Percentiles rank a stretch among this genome's conserved stretches.
These are phyloP conservation scores for Peronospora belbahrii DNA, from an alignment of 352 stramenopile genomes.

Conservation along the genomic window DNA sequence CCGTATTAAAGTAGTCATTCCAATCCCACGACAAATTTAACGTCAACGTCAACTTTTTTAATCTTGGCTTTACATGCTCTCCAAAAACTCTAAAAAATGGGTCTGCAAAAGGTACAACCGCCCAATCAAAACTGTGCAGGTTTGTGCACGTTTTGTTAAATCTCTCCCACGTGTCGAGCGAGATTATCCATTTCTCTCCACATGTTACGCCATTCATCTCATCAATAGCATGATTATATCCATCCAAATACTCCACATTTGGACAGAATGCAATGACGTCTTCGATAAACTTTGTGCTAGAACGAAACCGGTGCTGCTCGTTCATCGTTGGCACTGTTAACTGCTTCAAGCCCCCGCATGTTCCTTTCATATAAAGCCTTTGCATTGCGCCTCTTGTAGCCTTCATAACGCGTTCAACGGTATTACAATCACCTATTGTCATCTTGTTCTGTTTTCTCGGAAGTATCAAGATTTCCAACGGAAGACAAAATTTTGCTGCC, in stretches of 20 bases:
- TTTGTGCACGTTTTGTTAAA: slow-evolving; percentile 33
- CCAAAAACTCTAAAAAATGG: slow-evolving; percentile 40
- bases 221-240: slow-evolving; percentile 25
- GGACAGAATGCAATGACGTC: slow-evolving; percentile 30
- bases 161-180: slow-evolving; percentile 24
- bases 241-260: slow-evolving; percentile 29
- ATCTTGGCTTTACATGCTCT: slow-evolving; percentile 27
- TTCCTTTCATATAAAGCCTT: slow-evolving; percentile 26
- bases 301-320: slow-evolving; percentile 12
- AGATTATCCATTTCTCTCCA: slow-evolving; percentile 32
- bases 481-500: slow-evolving; percentile 24
- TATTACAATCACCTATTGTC: slow-evolving; percentile 5
- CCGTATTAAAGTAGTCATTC: slow-evolving; percentile 23
- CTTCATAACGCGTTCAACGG: slow-evolving; percentile 12
- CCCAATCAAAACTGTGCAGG: slow-evolving; percentile 34
- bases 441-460: slow-evolving; percentile 17
- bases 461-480: slow-evolving; percentile 25
- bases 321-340: slow-evolving; percentile 23
- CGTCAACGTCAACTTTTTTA: slow-evolving; percentile 26
- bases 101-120: slow-evolving; percentile 30
- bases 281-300: slow-evolving; percentile 26
- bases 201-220: slow-evolving; percentile 23
- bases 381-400: slow-evolving; percentile 23
- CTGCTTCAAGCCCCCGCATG: slow-evolving; percentile 29
- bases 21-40: slow-evolving; percentile 40